Conservation (phyloP, 2,329 filamentous ascomycete species). For the Kalmusia sp. region DNA sequence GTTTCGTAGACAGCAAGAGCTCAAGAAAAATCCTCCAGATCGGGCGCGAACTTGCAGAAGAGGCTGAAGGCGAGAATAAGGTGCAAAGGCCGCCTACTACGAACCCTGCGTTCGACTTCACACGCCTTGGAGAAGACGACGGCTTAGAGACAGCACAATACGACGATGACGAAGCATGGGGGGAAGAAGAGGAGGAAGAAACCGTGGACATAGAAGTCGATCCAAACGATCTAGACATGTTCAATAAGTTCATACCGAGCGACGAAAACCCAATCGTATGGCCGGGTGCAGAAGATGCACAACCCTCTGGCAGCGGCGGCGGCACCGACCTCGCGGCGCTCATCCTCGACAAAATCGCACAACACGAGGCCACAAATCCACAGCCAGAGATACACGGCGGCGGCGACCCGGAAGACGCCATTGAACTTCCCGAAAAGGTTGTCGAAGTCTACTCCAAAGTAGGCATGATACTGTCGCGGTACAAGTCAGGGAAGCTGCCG, state of each 20-base stretch:
- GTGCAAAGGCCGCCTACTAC: slow-evolving; percentile 50
- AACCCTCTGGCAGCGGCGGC: slow-evolving; percentile 43
- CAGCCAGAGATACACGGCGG: slow-evolving; percentile 58
- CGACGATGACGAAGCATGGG: slow-evolving; percentile 69
- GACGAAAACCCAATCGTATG: slow-evolving; percentile 77
- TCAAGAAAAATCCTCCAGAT: slow-evolving; percentile 89
- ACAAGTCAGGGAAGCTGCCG: slow-evolving; percentile 94
- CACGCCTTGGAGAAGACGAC: slow-evolving; percentile 67
- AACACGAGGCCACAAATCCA: slow-evolving; percentile 76
- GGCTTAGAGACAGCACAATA: slow-evolving; percentile 54
- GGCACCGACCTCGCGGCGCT: slow-evolving; percentile 86
- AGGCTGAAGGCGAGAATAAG: slow-evolving; percentile 68
- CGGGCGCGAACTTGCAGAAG: slow-evolving; percentile 85
- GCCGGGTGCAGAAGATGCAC: slow-evolving; percentile 61
- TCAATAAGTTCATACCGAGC: slow-evolving; percentile 85
- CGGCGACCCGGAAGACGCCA: slow-evolving; percentile 75
- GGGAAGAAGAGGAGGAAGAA: slow-evolving; percentile 79
- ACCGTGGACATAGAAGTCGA: slow-evolving; percentile 79
- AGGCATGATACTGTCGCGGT: slow-evolving; percentile 85
- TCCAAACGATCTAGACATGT: slow-evolving; percentile 85
- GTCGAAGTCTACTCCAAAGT: slow-evolving; percentile 95
- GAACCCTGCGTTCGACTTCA: slow-evolving; percentile 78
- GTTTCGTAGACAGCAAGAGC: slow-evolving; percentile 86
- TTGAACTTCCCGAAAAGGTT: slow-evolving; percentile 88
- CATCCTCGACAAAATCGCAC: slow-evolving; percentile 92